These are phyloP conservation scores for Yarrowia bubula DNA, from an alignment of 805 yeast genomes.

Conservation along the genomic window DNA sequence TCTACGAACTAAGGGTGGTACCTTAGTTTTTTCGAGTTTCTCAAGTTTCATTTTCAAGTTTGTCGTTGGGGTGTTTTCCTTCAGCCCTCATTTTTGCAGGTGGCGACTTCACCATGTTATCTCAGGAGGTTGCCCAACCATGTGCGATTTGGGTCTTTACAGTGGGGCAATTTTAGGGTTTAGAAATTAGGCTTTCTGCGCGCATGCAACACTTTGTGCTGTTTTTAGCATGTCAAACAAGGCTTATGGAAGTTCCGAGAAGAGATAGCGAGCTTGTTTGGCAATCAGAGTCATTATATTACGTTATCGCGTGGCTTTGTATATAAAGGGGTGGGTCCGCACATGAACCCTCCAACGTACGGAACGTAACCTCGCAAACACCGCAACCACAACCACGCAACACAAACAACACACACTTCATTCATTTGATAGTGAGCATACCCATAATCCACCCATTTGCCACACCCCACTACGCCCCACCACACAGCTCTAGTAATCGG, in stretches of 20 bases:
- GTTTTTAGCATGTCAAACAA: constrained; percentile 21
- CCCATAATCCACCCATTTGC: neutral
- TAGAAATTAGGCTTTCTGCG: neutral
- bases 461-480: neutral
- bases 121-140: neutral
- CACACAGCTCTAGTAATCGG: neutral
- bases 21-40: no score
- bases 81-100: no score
- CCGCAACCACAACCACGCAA: neutral
- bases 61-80: neutral
- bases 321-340: constrained; percentile 10
- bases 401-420: neutral
- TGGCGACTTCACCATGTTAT: neutral
- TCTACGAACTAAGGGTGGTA: no score
- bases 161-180: constrained; percentile 1
- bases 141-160: neutral
- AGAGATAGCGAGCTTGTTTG: constrained; percentile 27
- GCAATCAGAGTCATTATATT: constrained; percentile 24
- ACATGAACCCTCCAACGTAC: neutral
- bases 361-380: neutral
- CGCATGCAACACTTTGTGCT: constrained; percentile 13
- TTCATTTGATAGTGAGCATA: neutral
- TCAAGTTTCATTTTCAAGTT: neutral
- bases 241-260: constrained; percentile 27
- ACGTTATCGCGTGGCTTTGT: constrained; percentile 24